These are phyloP conservation scores for Pleurotus cornucopiae DNA, from an alignment of 768 basidiomycete genomes.

Conservation along the genomic window DNA sequence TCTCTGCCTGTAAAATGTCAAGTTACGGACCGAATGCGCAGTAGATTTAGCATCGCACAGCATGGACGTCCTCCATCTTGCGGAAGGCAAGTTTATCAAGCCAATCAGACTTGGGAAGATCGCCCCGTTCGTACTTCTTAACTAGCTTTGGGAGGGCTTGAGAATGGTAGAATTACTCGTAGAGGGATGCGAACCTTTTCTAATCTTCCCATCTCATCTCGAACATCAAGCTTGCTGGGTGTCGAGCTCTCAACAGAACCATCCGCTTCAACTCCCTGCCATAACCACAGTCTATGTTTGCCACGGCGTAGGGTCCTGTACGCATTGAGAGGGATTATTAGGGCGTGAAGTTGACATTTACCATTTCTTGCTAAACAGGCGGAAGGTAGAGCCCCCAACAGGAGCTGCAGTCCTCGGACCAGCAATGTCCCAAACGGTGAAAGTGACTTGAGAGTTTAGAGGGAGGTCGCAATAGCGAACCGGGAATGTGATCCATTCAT, in stretches of 20 bases:
- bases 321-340: background rate
- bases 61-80: conserved; percentile 92
- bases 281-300: conserved; percentile 84
- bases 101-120: conserved; percentile 94
- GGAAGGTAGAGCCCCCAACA: conserved; percentile 89
- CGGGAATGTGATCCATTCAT: conserved; percentile 90
- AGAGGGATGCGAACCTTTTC: conserved; percentile 62
- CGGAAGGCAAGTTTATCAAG: conserved; percentile 89
- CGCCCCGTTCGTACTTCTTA: conserved; percentile 94
- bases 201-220: conserved; percentile 93
- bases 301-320: conserved; percentile 83
- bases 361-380: conserved; percentile 93
- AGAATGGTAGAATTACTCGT: too few relatives aligned
- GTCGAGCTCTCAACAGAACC: conserved; percentile 78
- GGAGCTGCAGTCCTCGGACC: conserved; percentile 76
- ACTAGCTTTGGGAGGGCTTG: conserved; percentile 49
- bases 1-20: conserved; percentile 59
- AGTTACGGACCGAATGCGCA: too few relatives aligned
- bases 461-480: conserved; percentile 95
- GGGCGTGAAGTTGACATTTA: conserved; percentile 24
- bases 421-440: conserved; percentile 95
- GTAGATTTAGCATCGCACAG: conserved; percentile 43
- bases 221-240: conserved; percentile 75
- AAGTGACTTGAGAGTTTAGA: conserved; percentile 79
- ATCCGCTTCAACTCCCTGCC: conserved; percentile 84